A percentile compares a stretch with the other conserved stretches of the same genome.
phyloP scores from a whole-genome alignment of 2,329 filamentous ascomycete species.

The Trichoderma endophyticum region DNA sequence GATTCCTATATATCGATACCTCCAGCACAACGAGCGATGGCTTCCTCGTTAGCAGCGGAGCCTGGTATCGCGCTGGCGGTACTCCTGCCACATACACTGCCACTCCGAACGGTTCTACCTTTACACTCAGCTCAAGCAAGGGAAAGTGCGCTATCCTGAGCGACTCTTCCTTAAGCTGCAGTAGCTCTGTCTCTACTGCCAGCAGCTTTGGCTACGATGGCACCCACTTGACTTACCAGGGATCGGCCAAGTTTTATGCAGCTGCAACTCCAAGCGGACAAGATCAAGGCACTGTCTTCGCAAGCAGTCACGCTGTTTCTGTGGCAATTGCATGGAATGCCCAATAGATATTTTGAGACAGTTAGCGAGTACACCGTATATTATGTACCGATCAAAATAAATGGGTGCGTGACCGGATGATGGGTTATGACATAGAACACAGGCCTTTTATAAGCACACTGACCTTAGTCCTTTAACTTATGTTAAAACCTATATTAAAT shows the following conservation, averaged over 20 bases:
- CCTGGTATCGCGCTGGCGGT: conserved; percentile 7
- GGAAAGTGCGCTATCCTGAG: conserved; percentile 9
- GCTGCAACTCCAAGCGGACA: background rate
- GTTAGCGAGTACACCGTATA: background rate
- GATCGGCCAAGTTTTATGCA: background rate
- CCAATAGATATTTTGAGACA: background rate
- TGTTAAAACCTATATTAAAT: background rate
- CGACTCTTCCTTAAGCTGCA: conserved; percentile 1
- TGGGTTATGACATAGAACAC: background rate
- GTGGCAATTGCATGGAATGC: background rate
- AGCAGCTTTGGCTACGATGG: conserved; percentile 2
- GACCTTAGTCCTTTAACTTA: background rate
- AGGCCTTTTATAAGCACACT: background rate
- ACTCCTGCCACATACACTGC: conserved; percentile 7
- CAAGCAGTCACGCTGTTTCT: background rate
- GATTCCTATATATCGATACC: background rate
- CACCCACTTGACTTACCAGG: background rate
- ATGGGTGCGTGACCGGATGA: background rate
- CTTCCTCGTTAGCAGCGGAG: background rate
- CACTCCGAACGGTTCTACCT: background rate
- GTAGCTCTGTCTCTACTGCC: background rate
- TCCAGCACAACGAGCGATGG: background rate
- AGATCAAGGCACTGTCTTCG: background rate
- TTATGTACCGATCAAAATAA: background rate
- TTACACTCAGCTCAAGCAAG: conserved; percentile 3